These are phyloP conservation scores for Tuber magnatum DNA, from an alignment of 495 filamentous ascomycete genomes.

Conservation along the genomic window DNA sequence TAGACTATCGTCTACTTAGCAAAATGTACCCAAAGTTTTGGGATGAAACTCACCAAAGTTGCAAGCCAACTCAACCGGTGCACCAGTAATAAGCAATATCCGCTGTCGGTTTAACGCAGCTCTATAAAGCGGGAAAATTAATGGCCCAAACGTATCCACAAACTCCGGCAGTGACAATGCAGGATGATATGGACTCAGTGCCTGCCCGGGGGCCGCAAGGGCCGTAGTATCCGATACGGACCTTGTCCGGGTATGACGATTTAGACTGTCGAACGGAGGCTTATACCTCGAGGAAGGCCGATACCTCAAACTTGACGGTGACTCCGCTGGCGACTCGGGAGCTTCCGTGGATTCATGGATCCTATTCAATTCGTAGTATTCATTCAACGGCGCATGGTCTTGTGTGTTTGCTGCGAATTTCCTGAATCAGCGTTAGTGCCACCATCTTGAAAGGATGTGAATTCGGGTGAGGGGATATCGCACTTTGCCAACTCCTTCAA, in stretches of 20 bases:
- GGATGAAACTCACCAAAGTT: constrained; percentile 63
- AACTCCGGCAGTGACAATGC: constrained; percentile 71
- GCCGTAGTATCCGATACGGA: constrained; percentile 56
- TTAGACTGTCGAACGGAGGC: constrained; percentile 33
- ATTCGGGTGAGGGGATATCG: constrained; percentile 9
- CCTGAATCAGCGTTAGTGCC: constrained; percentile 37
- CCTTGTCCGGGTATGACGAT: constrained; percentile 49
- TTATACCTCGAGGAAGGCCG: constrained; percentile 44
- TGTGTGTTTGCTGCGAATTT: constrained; percentile 50
- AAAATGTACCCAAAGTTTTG: neutral
- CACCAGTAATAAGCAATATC: constrained; percentile 73
- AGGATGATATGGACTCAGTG: constrained; percentile 70
- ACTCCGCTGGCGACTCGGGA: constrained; percentile 52
- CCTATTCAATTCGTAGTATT: constrained; percentile 70
- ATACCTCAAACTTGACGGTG: constrained; percentile 47
- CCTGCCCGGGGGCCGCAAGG: constrained; percentile 56
- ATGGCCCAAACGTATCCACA: constrained; percentile 75
- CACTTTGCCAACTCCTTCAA: constrained; percentile 69
- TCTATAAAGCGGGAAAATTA: constrained; percentile 83
- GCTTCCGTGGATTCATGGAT: constrained; percentile 49
- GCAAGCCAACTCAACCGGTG: constrained; percentile 76
- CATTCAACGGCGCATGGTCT: constrained; percentile 57
- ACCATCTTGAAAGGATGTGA: constrained; percentile 36
- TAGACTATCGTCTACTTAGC: constrained; percentile 56
- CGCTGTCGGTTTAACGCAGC: constrained; percentile 83